Evolutionary conservation across 768 basidiomycete species (phyloP).

Genomic region (Tricholomella constricta): DNA sequence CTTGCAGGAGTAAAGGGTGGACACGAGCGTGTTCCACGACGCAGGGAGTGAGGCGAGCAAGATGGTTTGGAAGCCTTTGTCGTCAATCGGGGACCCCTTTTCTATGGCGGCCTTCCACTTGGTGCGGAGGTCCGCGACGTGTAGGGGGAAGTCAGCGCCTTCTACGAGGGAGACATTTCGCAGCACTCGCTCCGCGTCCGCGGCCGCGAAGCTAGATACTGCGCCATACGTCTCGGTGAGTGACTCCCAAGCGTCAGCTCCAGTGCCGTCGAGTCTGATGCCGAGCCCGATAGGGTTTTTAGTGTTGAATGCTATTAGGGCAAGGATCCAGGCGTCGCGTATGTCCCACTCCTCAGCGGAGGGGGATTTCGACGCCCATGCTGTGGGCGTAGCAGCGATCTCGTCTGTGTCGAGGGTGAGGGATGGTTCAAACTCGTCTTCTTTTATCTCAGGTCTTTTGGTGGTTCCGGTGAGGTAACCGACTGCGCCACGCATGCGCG

Average conservation of each 20-base stretch:
- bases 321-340: constrained; percentile 3
- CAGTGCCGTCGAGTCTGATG: constrained; percentile 14
- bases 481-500: not conserved
- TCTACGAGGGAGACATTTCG: constrained; percentile 8
- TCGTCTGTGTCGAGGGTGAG: not conserved
- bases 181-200: constrained; percentile 6
- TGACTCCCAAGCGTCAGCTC: constrained; percentile 19
- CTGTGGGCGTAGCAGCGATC: not conserved
- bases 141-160: constrained; percentile 12
- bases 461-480: not conserved
- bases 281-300: constrained; percentile 20
- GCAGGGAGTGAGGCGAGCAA: constrained; percentile 20
- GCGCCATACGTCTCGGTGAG: constrained; percentile 8
- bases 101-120: constrained; percentile 16
- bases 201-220: constrained; percentile 9
- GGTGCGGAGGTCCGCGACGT: constrained; percentile 15
- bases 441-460: no score
- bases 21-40: constrained; percentile 18
- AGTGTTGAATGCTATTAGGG: constrained; percentile 7
- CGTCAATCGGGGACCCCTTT: constrained; percentile 16
- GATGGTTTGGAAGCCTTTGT: constrained; percentile 20
- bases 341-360: not conserved
- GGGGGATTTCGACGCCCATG: not conserved
- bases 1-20: constrained; percentile 1
- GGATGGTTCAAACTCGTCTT: no score